Evolutionary conservation across 2,329 filamentous ascomycete species (phyloP), one percentile per base, ranked within the genome.

Genomic region (Penicillium concentricum): DNA sequence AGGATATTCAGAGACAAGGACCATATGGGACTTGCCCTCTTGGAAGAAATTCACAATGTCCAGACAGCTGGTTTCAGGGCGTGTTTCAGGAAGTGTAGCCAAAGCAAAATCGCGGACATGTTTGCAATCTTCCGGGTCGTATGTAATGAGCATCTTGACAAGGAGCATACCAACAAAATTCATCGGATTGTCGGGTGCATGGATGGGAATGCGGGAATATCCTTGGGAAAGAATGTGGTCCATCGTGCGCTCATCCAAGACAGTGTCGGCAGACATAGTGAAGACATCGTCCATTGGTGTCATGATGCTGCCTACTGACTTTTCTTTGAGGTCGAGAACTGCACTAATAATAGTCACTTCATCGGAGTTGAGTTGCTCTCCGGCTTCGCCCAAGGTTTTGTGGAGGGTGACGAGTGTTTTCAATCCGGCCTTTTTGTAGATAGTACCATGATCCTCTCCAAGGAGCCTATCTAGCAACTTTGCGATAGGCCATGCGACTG

Each of bases 31-130:
- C 74, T 99, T 99, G 67, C 94, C 94, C 79, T 99, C 94, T 75
- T 99, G 94, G 79, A 99, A 99, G 76, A 97, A 99, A 78, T 99
- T 99, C 77, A 99, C 91, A 68, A 99, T 97, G 73, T 99, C 94
- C 54, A 99, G 78, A 72, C 94, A 99, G 78, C 92, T 97, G 0
- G 94, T 99, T 71, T 97, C 91, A 0, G 94, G 91, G 10, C 91
- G 86, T 0, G 94, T 99, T 74, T 99, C 94, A 1, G 95, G 94
- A 7, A 99, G 84, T 0, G 94, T 97, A 15, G 94, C 94, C 49
- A 99, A 81, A 8, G 92, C 87, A 71, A 99, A 97, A 60, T 97
- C 93, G 59, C 88, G 84, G 35, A 99, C 94, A 20, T 86, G 86
- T 69, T 89, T 90, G 69, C 84, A 85, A 70, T 99, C 94, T 74